Percentiles rank a stretch among this genome's conserved stretches.
Conservation (phyloP, 345 rosid genomes). For the Eucalyptus erythrocorys region DNA sequence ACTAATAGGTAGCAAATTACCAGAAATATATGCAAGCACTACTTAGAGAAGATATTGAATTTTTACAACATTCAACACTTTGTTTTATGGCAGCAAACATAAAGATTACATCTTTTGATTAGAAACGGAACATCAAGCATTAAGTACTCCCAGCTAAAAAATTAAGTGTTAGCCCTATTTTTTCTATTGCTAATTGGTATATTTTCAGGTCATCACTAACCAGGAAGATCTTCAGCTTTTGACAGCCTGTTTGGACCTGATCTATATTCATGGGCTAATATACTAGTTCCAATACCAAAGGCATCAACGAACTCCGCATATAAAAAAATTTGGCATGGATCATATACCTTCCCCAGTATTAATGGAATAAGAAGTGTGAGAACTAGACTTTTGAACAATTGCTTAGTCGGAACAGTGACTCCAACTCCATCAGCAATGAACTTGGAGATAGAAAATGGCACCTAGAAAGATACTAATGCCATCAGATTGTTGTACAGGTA, state of each 20-base stretch:
- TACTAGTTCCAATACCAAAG: not conserved
- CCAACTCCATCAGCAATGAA: slow-evolving; percentile 85
- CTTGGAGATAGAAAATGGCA: slow-evolving; percentile 80
- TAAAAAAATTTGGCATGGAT: not conserved
- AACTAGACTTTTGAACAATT: slow-evolving; percentile 69
- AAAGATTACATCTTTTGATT: not conserved
- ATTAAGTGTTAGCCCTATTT: not conserved
- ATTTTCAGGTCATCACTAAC: not conserved
- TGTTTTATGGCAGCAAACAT: not conserved
- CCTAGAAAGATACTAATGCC: slow-evolving; percentile 17
- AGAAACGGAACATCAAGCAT: not conserved
- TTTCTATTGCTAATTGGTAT: not conserved
- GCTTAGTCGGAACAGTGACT: slow-evolving; percentile 63
- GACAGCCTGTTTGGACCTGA: not conserved
- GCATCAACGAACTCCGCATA: not conserved
- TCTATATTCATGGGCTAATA: not conserved
- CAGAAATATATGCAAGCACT: not conserved
- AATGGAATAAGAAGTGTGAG: slow-evolving; percentile 66
- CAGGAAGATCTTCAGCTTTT: not conserved
- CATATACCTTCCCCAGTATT: slow-evolving; percentile 73
- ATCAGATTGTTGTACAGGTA: not conserved
- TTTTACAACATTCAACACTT: not conserved
- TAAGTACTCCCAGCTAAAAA: not conserved
- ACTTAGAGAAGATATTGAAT: not conserved
- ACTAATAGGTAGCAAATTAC: not conserved